Evolutionary conservation across 495 filamentous ascomycete species (phyloP).

Genomic region (Penicillium waksmanii): DNA sequence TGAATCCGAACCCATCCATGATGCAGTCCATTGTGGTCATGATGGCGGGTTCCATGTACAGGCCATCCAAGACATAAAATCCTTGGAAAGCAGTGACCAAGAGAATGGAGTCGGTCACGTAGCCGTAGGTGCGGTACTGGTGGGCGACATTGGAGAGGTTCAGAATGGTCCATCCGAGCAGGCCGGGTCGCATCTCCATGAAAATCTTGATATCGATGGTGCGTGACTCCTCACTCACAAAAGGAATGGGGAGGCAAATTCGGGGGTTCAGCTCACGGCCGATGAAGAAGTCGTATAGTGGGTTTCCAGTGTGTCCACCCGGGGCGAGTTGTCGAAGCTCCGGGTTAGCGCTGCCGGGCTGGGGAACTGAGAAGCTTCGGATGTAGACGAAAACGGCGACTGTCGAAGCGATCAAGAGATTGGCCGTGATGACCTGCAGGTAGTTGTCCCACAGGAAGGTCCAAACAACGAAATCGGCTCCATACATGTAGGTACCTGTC

Average conservation of each 20-base stretch:
- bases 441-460: conserved; percentile 93
- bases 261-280: conserved; percentile 96
- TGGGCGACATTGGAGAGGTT: conserved; percentile 84
- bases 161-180: conserved; percentile 87
- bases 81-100: conserved; percentile 79
- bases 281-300: conserved; percentile 96
- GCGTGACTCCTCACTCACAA: conserved; percentile 50
- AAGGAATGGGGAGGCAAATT: conserved; percentile 73
- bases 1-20: conserved; percentile 93
- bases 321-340: conserved; percentile 76
- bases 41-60: conserved; percentile 90
- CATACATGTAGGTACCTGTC: conserved; percentile 74
- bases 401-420: conserved; percentile 70
- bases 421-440: conserved; percentile 79
- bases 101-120: conserved; percentile 84
- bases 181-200: conserved; percentile 87
- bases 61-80: conserved; percentile 82
- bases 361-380: conserved; percentile 76
- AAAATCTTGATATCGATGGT: conserved; percentile 90
- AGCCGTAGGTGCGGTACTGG: conserved; percentile 83
- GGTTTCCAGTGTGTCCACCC: conserved; percentile 81
- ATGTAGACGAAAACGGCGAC: conserved; percentile 79
- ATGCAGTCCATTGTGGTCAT: conserved; percentile 97
- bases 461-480: conserved; percentile 85
- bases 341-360: conserved; percentile 59